These are phyloP conservation scores for Zychaea mexicana DNA, from an alignment of 371 early-diverging fungal species.

Conservation along the genomic window DNA sequence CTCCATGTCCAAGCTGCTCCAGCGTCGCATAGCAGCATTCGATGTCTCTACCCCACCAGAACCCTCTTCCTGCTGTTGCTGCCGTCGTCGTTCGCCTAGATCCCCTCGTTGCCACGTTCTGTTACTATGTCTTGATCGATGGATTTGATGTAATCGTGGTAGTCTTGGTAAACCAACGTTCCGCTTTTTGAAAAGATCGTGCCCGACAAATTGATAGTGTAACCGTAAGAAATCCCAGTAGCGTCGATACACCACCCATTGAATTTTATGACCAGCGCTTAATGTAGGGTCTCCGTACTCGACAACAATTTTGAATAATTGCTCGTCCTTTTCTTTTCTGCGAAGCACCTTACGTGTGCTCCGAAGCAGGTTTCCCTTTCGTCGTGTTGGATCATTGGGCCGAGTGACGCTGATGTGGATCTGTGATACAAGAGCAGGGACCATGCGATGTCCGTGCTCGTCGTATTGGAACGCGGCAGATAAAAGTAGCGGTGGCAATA, in stretches of 20 bases:
- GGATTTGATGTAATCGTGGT: constrained; percentile 28
- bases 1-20: background rate
- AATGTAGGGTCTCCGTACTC: constrained; percentile 20
- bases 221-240: constrained; percentile 60
- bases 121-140: background rate
- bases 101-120: background rate
- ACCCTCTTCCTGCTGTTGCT: background rate
- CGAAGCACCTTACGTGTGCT: background rate
- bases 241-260: constrained; percentile 57
- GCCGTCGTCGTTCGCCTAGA: constrained; percentile 26
- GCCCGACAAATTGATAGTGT: constrained; percentile 50
- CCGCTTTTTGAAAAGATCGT: constrained; percentile 28
- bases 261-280: background rate
- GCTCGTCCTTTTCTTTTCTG: constrained; percentile 9
- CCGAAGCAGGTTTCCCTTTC: background rate
- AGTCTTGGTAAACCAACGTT: constrained; percentile 47
- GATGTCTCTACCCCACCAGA: background rate
- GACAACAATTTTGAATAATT: constrained; percentile 17
- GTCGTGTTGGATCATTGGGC: background rate
- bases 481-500: constrained; percentile 22
- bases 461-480: constrained; percentile 26
- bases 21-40: too few species aligned
- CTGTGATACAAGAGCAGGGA: constrained; percentile 33
- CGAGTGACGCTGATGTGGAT: constrained; percentile 20
- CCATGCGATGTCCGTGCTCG: constrained; percentile 22